Evolutionary conservation across 139 green algal species (phyloP).

Genomic region (Eudorina sp.): DNA sequence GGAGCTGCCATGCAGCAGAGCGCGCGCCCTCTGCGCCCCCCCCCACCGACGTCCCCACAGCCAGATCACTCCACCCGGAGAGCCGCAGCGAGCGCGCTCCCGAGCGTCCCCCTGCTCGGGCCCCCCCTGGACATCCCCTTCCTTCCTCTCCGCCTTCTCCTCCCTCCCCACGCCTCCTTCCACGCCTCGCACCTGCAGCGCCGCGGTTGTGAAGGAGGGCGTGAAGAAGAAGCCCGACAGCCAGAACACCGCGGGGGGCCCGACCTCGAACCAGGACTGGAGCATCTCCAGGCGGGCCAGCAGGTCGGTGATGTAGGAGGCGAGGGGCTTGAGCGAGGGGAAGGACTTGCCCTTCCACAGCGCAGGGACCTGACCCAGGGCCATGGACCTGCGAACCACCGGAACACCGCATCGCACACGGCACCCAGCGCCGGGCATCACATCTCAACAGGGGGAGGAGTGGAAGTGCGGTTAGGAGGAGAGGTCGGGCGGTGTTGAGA

Average conservation of each 20-base stretch:
- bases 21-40: no score
- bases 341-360: constrained; percentile 80
- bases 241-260: constrained; percentile 81
- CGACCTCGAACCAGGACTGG: constrained; percentile 59
- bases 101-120: no score
- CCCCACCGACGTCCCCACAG: no score
- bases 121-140: no score
- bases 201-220: constrained; percentile 81
- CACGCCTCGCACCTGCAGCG: constrained; percentile 57
- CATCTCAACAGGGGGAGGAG: no score
- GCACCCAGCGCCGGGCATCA: no score
- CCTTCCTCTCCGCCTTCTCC: not conserved
- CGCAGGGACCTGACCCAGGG: constrained; percentile 68
- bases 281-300: constrained; percentile 74
- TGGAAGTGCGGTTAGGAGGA: no score
- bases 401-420: no score
- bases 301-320: constrained; percentile 78
- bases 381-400: constrained; percentile 50
- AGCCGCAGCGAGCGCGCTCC: no score
- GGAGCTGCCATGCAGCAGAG: no score
- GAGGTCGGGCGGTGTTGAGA: no score
- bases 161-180: not conserved
- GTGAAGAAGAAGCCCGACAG: constrained; percentile 91
- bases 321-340: constrained; percentile 81
- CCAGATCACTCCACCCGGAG: no score